These are phyloP conservation scores for Fusarium sacchari DNA, from an alignment of 2,329 filamentous ascomycete genomes.

Conservation along the genomic window DNA sequence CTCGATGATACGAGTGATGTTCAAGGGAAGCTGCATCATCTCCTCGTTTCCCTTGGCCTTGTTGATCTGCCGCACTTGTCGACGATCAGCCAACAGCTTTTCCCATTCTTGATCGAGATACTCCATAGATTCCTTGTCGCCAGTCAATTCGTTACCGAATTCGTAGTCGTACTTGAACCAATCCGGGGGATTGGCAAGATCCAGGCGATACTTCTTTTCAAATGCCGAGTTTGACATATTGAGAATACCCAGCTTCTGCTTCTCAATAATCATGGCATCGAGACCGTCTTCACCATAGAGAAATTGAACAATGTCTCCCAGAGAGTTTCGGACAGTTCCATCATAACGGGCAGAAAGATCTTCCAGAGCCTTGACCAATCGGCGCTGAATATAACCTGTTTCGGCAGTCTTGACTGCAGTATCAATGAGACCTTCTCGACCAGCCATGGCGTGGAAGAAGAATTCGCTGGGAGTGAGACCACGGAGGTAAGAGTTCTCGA, in stretches of 20 bases:
- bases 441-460: constrained; percentile 99
- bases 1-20: constrained; percentile 89
- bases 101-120: constrained; percentile 92
- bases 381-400: constrained; percentile 98
- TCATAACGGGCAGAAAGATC: constrained; percentile 98
- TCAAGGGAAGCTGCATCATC: constrained; percentile 90
- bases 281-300: constrained; percentile 97
- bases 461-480: constrained; percentile 96
- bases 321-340: constrained; percentile 94
- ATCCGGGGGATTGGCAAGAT: constrained; percentile 69
- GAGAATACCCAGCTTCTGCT: constrained; percentile 88
- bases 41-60: constrained; percentile 78
- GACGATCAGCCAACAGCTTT: constrained; percentile 76
- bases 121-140: constrained; percentile 87
- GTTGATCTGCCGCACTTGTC: constrained; percentile 76
- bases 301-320: constrained; percentile 97
- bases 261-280: constrained; percentile 92
- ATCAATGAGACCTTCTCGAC: constrained; percentile 99
- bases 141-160: constrained; percentile 85
- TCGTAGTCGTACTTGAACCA: constrained; percentile 71
- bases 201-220: constrained; percentile 82
- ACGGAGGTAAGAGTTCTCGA: constrained; percentile 98
- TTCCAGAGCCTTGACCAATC: constrained; percentile 97
- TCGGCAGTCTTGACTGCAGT: constrained; percentile 99
- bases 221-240: constrained; percentile 82